Evolutionary conservation across 352 stramenopile genomes (phyloP).

Genomic region (Phytophthora idaei): DNA sequence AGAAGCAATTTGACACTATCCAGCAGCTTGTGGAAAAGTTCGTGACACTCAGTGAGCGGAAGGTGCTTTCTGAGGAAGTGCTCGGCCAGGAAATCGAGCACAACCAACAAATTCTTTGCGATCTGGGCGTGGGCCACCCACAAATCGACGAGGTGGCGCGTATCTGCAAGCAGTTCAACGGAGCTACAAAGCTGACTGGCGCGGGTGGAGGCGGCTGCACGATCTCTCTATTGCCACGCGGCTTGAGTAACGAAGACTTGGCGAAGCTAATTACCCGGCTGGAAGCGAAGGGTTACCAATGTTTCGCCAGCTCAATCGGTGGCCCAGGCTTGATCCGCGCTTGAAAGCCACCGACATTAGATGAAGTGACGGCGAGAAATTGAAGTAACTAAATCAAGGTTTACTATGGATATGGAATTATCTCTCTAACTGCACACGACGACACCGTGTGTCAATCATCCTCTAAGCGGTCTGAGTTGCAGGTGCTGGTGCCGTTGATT

Average conservation of each 20-base stretch:
- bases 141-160: conserved; percentile 82
- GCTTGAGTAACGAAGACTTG: conserved; percentile 47
- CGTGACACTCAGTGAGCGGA: conserved; percentile 41
- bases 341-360: neutral
- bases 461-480: conserved; percentile 41
- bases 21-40: conserved; percentile 76
- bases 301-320: conserved; percentile 63
- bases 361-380: neutral
- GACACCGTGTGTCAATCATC: conserved; percentile 17
- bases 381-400: conserved; percentile 12
- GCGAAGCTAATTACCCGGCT: conserved; percentile 54
- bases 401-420: conserved; percentile 37
- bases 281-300: conserved; percentile 53
- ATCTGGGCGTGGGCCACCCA: conserved; percentile 83
- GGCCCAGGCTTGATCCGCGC: conserved; percentile 49
- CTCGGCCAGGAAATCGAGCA: conserved; percentile 57
- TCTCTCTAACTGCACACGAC: conserved; percentile 41
- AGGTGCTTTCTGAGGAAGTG: conserved; percentile 44
- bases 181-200: conserved; percentile 91
- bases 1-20: conserved; percentile 80
- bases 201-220: conserved; percentile 89
- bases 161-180: conserved; percentile 56
- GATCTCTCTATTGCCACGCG: conserved; percentile 75
- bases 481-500: conserved; percentile 17
- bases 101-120: conserved; percentile 83